These are phyloP conservation scores for Didymellaceae sp. DNA, from an alignment of 2,329 filamentous ascomycete genomes.

Conservation along the genomic window DNA sequence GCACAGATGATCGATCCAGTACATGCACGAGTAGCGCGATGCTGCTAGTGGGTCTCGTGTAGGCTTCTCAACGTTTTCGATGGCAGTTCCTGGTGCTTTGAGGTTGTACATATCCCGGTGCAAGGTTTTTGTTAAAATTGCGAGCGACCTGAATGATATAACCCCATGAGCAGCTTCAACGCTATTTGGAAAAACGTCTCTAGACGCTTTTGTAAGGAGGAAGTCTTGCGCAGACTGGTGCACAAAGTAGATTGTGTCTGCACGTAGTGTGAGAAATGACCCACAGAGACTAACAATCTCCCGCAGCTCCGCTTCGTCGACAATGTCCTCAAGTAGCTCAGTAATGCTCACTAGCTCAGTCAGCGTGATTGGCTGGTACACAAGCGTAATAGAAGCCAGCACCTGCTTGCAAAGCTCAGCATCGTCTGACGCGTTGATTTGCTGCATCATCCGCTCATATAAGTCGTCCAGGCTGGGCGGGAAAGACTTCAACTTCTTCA, in stretches of 20 bases:
- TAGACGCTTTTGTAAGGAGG: not conserved
- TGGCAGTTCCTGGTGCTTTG: not conserved
- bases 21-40: not conserved
- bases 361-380: not conserved
- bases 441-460: slow-evolving; percentile 50
- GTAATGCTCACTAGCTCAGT: not conserved
- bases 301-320: not conserved
- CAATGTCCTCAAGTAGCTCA: not conserved
- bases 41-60: not conserved
- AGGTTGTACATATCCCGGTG: not conserved
- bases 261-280: not conserved
- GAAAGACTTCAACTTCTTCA: slow-evolving; percentile 31
- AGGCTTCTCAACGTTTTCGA: not conserved
- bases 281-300: not conserved
- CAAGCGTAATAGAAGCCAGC: not conserved
- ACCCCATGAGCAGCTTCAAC: not conserved
- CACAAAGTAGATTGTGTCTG: not conserved
- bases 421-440: slow-evolving; percentile 27
- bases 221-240: not conserved
- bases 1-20: not conserved
- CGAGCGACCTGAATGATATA: not conserved
- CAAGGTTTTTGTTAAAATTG: not conserved
- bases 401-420: not conserved
- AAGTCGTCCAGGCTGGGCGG: slow-evolving; percentile 48
- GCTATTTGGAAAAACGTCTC: not conserved